Evolutionary conservation across 2,329 filamentous ascomycete species (phyloP), one percentile per base, ranked within the genome.

Genomic region (Cercospora canescens): DNA sequence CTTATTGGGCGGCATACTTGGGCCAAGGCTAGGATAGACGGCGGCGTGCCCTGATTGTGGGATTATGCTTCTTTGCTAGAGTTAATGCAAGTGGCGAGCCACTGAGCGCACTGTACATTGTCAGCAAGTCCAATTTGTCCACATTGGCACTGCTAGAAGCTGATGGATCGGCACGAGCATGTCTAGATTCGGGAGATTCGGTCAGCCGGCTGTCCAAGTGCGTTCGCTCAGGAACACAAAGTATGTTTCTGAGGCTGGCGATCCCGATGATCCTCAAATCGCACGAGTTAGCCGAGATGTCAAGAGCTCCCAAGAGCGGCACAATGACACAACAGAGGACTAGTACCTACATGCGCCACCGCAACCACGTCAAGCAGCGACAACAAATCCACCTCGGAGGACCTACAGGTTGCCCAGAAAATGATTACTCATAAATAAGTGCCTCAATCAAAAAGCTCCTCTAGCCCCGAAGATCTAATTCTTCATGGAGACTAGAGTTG

Each of bases 61-160:
- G 55, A 30, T 64, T 55, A 64, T 52, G 62, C 62, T 64, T 64
- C 55, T 55, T 64, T 54, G 45, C 55, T 64, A 64, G 57, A 59
- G 45, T 64, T 64, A 60, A 34, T 26, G 45, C 28, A 34, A 61
- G 59, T 62, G 60, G 60, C 50, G 32, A 62, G 60, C 60, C 60
- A 62, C 52, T 56, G 52, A 56, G 30, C 24, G 34, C 21, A 55
- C 18, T 14, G 34, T 34, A 26, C n/a, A 41, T 32, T 24, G 60
- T 62, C 60, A 62, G 60, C 60, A 37, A 9, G 6, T n/a, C 3
- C 21, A 56, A 54, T 5, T 5, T 26, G 21, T 24, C 48, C 37
- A 21, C 34, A 32, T 34, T 52, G 30, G 28, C 18, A 16, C 28
- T 24, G 32, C 59, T 45, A 26, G 24, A 35, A 34, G 35, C n/a